phyloP scores from a whole-genome alignment of 192 early-diverging fungal species.

The Backusella sp. region DNA sequence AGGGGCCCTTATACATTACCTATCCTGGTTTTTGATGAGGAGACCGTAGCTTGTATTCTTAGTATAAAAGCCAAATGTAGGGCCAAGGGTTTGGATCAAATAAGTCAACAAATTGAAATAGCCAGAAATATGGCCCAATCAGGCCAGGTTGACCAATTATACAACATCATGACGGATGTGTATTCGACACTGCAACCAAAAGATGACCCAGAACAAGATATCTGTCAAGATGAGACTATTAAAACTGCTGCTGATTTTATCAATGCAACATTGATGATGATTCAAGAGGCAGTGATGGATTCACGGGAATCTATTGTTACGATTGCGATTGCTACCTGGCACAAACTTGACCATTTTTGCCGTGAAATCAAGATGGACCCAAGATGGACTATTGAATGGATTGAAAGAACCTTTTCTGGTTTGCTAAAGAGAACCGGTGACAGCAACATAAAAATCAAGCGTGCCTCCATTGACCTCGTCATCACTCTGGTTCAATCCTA shows the following conservation, averaged over 20 bases:
- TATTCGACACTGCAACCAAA: too few species aligned
- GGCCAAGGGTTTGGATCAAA: slow-evolving; percentile 7
- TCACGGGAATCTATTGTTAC: slow-evolving; percentile 21
- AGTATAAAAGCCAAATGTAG: slow-evolving; percentile 24
- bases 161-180: background rate
- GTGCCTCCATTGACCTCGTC: slow-evolving; percentile 7
- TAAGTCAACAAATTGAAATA: slow-evolving; percentile 5
- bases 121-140: slow-evolving; percentile 4
- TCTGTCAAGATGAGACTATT: background rate
- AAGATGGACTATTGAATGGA: slow-evolving; percentile 6
- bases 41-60: slow-evolving; percentile 15
- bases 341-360: slow-evolving; percentile 15
- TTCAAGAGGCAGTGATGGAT: slow-evolving; percentile 29
- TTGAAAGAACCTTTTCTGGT: slow-evolving; percentile 15
- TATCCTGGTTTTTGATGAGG: slow-evolving; percentile 16
- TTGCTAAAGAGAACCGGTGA: slow-evolving; percentile 20
- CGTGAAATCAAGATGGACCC: slow-evolving; percentile 1
- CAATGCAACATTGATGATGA: slow-evolving; percentile 19
- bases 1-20: slow-evolving; percentile 11
- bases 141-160: background rate
- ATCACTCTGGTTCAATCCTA: slow-evolving; percentile 14
- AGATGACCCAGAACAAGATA: slow-evolving; percentile 5
- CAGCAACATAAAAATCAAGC: slow-evolving; percentile 7
- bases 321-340: slow-evolving; percentile 16
- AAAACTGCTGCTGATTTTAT: slow-evolving; percentile 1